Evolutionary conservation across 2,329 filamentous ascomycete genomes (phyloP).

Genomic region (Pseudogymnoascus sp.): DNA sequence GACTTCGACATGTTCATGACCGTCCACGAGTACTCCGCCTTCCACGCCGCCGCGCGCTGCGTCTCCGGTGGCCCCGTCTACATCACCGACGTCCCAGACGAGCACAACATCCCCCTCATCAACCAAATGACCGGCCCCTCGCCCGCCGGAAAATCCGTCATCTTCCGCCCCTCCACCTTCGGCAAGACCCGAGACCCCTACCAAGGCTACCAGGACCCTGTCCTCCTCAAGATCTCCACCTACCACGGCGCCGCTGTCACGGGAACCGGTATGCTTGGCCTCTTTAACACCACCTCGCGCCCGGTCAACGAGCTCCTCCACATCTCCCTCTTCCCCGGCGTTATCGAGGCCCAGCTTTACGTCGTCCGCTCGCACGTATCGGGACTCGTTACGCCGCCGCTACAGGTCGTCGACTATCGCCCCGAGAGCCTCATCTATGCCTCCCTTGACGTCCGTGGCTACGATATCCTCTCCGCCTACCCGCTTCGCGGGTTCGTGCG

Average conservation of each 20-base stretch:
- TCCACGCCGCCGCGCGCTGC: slow-evolving; percentile 85
- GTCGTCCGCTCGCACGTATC: slow-evolving; percentile 66
- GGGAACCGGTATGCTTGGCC: slow-evolving; percentile 69
- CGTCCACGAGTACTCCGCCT: slow-evolving; percentile 60
- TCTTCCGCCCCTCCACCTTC: slow-evolving; percentile 68
- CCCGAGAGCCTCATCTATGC: slow-evolving; percentile 50
- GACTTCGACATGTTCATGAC: slow-evolving; percentile 73
- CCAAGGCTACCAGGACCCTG: slow-evolving; percentile 63
- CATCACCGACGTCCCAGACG: slow-evolving; percentile 81
- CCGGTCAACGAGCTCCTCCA: slow-evolving; percentile 62
- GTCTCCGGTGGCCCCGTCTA: slow-evolving; percentile 89
- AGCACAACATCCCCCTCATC: slow-evolving; percentile 70
- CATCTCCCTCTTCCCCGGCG: slow-evolving; percentile 66
- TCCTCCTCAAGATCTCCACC: slow-evolving; percentile 68
- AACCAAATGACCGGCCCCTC: slow-evolving; percentile 73
- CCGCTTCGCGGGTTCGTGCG: slow-evolving; percentile 51
- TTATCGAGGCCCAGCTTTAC: slow-evolving; percentile 51
- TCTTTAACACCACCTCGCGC: slow-evolving; percentile 71
- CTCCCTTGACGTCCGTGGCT: slow-evolving; percentile 57
- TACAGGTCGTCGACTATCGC: slow-evolving; percentile 33
- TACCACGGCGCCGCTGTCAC: slow-evolving; percentile 62
- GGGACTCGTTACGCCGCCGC: slow-evolving; percentile 51
- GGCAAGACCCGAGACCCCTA: slow-evolving; percentile 71
- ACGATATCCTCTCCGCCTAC: slow-evolving; percentile 75
- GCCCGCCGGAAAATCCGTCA: slow-evolving; percentile 63